Base-by-base conservation (phyloP, 352 stramenopile genomes). In the Globisporangium acanthophoron region DNA sequence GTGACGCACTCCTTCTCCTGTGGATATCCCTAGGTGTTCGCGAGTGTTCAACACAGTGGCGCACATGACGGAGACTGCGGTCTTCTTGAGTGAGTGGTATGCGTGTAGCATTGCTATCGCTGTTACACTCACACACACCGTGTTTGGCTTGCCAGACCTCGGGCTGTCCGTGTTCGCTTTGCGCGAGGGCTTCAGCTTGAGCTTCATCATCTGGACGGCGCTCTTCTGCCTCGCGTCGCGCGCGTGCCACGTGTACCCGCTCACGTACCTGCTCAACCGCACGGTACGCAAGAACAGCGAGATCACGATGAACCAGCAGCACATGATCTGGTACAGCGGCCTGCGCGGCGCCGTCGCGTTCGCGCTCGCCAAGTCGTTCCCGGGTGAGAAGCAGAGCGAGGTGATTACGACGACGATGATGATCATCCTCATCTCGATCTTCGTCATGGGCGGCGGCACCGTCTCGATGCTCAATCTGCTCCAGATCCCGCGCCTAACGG, bases 291-390 rank as follows among this genome's bases (percentile, higher is more conserved):
- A 83, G 51, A 80, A 80, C 44, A 69, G 61, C 27, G 69, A 74
- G 21, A 92, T 92, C 61, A 90, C 80, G n/a, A 62, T 70, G 40
- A 97, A 96, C 65, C 92, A 95, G 57, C 87, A 96, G 62, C 88
- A 97, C 73, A 96, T 98, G 87, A 91, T 98, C 56, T 98, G 88
- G 85, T 98, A 97, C 76, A 92, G 87, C 41, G 94, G 94, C 12
- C 76, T 98, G 47, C 87, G 95, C 27, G 93, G 93, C 20, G 95
- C 93, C 33, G 88, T 98, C 5, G 90, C 92, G 0, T 98, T 97
- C 64, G 87, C 90, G 31, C 77, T 95, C 56, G 90, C 90, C 58
- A 90, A 94, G 66, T 89, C 76, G 6, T 98, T 97, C 64, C 90
- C 94, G 9, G 75, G 81, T 18, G 79, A 92, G 40, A 92, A 90